These are phyloP conservation scores for Bipolaris bicolor DNA, from an alignment of 2,329 filamentous ascomycete species.

Conservation along the genomic window DNA sequence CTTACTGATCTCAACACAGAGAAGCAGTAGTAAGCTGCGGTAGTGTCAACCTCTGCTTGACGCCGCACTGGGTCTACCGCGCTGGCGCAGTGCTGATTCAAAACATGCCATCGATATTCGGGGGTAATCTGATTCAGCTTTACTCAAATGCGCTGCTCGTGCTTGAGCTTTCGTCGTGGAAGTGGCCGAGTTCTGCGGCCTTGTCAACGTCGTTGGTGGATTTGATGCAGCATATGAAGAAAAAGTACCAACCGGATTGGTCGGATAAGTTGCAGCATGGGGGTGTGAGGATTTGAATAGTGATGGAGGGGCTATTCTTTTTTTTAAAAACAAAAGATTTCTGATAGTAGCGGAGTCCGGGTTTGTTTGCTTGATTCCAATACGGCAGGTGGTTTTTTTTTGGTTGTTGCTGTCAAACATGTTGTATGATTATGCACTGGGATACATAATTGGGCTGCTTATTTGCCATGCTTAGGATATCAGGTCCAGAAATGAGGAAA, in stretches of 20 bases:
- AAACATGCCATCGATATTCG: constrained; percentile 38
- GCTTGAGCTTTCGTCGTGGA: constrained; percentile 42
- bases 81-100: constrained; percentile 43
- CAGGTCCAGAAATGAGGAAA: neutral
- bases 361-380: neutral
- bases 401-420: neutral
- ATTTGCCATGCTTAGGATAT: neutral
- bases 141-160: constrained; percentile 46
- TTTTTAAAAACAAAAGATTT: neutral
- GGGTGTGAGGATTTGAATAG: constrained; percentile 37
- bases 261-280: constrained; percentile 31
- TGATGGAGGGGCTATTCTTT: too few relatives aligned
- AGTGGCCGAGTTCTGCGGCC: constrained; percentile 43
- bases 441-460: neutral
- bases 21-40: constrained; percentile 42
- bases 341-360: too few relatives aligned
- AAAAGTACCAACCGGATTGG: constrained; percentile 38
- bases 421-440: neutral
- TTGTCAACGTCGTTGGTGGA: constrained; percentile 39
- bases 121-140: constrained; percentile 41
- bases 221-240: constrained; percentile 43
- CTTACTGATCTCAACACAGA: constrained; percentile 17
- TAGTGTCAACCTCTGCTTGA: constrained; percentile 41
- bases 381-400: neutral
- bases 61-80: constrained; percentile 46